These are phyloP conservation scores for Pichia sp. DNA, from an alignment of 1,139 yeast species.

Conservation along the genomic window DNA sequence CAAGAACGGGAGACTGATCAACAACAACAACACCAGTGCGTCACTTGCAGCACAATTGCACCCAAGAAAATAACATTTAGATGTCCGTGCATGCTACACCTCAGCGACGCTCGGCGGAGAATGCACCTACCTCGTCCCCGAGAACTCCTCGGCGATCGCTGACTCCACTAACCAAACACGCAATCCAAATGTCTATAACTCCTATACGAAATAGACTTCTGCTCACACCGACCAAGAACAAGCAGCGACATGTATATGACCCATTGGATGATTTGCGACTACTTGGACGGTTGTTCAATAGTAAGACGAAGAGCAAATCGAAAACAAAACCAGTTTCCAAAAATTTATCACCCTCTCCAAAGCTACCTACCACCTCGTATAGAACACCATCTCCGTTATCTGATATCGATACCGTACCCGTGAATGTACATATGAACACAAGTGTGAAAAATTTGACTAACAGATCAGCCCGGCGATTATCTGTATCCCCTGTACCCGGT, in stretches of 20 bases:
- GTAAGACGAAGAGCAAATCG: neutral
- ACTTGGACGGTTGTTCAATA: conserved; percentile 28
- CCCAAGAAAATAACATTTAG: neutral
- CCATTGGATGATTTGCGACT: conserved; percentile 30
- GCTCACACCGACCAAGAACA: conserved; percentile 27
- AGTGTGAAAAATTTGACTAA: neutral
- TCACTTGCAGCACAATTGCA: neutral
- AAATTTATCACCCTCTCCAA: neutral
- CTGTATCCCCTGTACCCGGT: conserved; percentile 2
- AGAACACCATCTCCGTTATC: neutral
- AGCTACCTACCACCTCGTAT: neutral
- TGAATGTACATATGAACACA: neutral
- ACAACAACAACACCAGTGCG: neutral
- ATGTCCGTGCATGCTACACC: conserved; percentile 15
- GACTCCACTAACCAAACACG: conserved; percentile 30
- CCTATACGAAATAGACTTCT: conserved; percentile 29
- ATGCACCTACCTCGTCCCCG: conserved; percentile 15
- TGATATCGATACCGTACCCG: neutral
- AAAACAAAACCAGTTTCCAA: neutral
- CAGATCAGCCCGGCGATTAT: neutral
- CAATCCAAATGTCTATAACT: conserved; percentile 30
- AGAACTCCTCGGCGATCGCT: conserved; percentile 24
- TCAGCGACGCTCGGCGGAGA: conserved; percentile 3
- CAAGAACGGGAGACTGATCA: neutral
- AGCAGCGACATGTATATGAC: conserved; percentile 27